Base-by-base conservation (phyloP, 2,329 filamentous ascomycete species). In the Elsinoe batatas region DNA sequence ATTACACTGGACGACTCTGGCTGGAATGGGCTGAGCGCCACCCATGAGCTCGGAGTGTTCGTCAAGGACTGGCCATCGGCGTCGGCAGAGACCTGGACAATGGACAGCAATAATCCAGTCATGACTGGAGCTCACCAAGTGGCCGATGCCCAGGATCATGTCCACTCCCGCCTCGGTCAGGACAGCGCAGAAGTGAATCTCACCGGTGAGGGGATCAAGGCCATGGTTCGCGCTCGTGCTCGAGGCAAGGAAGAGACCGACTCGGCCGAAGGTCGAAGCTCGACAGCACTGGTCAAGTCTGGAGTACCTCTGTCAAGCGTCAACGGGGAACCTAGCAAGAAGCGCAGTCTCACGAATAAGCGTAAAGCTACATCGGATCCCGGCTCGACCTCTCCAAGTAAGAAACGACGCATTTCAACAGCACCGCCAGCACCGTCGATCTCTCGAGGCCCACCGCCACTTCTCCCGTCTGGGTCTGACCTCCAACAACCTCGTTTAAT, bases 41-140 rank as follows among this genome's bases (percentile, higher is more conserved):
- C 82, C 18, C 87, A 91, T 61, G 88, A 95, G 65, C 77, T 96
- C 57, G 89, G 89, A 0, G 69, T 95, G 10, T 86, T 83, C 57
- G 71, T 95, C 2, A 66, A 80, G 2, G 71, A 80, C 30, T 89
- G 91, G 64, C 85, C 88, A 0, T 73, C 74, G 10, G 75, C 78
- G 0, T 77, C 78, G 2, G 78, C 79, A 2, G 68, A 73, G 13
- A 74, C 78, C 3, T 95, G 90, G 85, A 82, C 87, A 0, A 77
- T 95, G 30, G 67, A 68, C 2, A 64, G 63, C 8, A 68, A 71
- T 1, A 63, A 73, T 6, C 77, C 78, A 1, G 65, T 81, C 1
- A 70, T 85, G 30, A 72, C 83, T 18, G 82, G 83, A 0, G 72
- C 80, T 2, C 76, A 77, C 1, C 79, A 82, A 58, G 69, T 82